Percentiles rank a stretch among this genome's conserved stretches.
phyloP scores from a whole-genome alignment of 192 early-diverging fungal genomes.

The Backusella circina region DNA sequence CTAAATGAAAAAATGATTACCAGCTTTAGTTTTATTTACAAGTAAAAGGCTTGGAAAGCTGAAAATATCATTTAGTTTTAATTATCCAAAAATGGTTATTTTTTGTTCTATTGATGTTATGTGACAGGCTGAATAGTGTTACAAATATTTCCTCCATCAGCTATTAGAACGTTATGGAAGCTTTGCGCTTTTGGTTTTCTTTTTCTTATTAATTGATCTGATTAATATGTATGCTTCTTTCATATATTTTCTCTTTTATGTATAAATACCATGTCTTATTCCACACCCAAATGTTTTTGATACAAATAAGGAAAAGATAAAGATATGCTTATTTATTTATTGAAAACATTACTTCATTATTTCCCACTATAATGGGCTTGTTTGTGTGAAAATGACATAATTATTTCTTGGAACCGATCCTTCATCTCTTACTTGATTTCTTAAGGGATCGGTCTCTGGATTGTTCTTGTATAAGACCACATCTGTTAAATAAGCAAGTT shows the following conservation, averaged over 20 bases:
- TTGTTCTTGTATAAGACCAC: neutral
- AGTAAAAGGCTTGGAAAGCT: no score
- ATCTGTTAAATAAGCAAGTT: neutral
- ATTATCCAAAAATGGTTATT: no score
- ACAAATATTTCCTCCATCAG: neutral
- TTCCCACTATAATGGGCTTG: neutral
- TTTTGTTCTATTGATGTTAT: no score
- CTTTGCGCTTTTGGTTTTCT: neutral
- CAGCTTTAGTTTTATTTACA: no score
- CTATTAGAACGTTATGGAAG: neutral
- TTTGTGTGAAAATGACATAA: constrained; percentile 1
- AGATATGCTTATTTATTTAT: neutral
- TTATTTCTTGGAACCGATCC: neutral
- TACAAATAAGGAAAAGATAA: neutral
- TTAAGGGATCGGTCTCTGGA: neutral
- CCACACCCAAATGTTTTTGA: neutral
- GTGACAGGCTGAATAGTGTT: neutral
- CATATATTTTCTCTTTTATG: neutral
- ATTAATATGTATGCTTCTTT: neutral
- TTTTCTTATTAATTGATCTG: neutral
- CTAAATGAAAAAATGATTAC: no score
- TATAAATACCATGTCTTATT: neutral
- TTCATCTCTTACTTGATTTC: neutral
- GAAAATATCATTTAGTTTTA: no score
- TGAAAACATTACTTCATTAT: neutral